phyloP scores from a whole-genome alignment of 345 rosid genomes.

The rapeseed (Brassica napus) region DNA sequence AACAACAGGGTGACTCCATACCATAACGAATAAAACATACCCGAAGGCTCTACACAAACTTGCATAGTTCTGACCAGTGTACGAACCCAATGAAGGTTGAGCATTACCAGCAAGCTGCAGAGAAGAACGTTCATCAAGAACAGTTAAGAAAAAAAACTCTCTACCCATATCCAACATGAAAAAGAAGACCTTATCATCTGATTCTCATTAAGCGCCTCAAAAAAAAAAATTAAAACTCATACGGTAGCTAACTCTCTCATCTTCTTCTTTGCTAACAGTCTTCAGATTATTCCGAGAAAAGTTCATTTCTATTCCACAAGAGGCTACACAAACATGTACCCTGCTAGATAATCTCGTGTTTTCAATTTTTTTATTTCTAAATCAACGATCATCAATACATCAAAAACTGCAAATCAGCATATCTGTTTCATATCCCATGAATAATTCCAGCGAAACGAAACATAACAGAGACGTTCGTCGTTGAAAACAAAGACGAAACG shows the following conservation, averaged over 20 bases:
- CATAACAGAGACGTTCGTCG: background rate
- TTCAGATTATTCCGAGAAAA: background rate
- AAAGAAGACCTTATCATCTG: background rate
- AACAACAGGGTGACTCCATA: background rate
- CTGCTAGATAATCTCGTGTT: background rate
- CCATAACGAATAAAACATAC: background rate
- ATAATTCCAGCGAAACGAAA: background rate
- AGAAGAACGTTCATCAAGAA: slow-evolving; percentile 1
- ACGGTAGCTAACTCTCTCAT: background rate
- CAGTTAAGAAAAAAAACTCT: background rate
- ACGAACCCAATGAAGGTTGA: slow-evolving; percentile 32
- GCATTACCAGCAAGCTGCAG: slow-evolving; percentile 38
- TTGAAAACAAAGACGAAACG: background rate
- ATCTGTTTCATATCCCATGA: background rate
- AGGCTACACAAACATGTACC: background rate
- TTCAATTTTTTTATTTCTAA: background rate
- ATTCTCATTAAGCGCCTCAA: background rate
- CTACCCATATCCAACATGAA: background rate
- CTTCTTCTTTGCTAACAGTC: background rate
- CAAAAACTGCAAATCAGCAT: background rate
- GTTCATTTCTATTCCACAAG: background rate
- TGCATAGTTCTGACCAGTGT: slow-evolving; percentile 34
- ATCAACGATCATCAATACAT: background rate
- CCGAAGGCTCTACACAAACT: slow-evolving; percentile 34
- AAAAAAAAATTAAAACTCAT: background rate